phyloP scores from a whole-genome alignment of 768 basidiomycete genomes.

The Dacryopinax primogenitus region DNA sequence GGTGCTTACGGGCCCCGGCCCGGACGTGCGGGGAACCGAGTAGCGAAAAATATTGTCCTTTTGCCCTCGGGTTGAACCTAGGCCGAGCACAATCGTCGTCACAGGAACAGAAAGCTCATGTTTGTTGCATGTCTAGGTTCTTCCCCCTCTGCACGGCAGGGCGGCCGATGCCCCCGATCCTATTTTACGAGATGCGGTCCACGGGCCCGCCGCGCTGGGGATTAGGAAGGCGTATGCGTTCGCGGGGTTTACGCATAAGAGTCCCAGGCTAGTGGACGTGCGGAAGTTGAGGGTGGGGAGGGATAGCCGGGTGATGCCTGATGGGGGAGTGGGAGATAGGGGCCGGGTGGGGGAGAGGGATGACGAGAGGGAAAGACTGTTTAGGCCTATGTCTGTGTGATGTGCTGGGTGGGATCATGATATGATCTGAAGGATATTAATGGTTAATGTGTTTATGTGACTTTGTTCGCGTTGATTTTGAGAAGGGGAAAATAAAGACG shows the following conservation, averaged over 20 bases:
- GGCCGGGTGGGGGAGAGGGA: not conserved
- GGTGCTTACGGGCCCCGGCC: too few relatives aligned
- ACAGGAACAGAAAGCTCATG: not conserved
- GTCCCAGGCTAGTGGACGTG: slow-evolving; percentile 48
- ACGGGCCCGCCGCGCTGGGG: slow-evolving; percentile 76
- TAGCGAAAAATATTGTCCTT: too few relatives aligned
- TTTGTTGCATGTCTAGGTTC: slow-evolving; percentile 44
- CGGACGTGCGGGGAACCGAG: too few relatives aligned
- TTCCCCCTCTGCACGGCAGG: slow-evolving; percentile 77
- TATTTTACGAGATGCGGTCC: slow-evolving; percentile 66
- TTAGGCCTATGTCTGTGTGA: not conserved
- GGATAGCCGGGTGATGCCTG: not conserved
- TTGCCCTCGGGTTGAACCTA: not conserved
- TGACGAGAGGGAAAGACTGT: not conserved
- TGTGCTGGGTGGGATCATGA: not conserved
- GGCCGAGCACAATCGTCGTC: not conserved
- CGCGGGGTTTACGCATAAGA: slow-evolving; percentile 84
- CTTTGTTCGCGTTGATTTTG: not conserved
- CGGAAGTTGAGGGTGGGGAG: not conserved
- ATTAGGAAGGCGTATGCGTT: slow-evolving; percentile 86
- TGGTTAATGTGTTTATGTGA: not conserved
- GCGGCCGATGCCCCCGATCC: slow-evolving; percentile 77
- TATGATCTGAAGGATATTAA: not conserved
- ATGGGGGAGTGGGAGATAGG: not conserved
- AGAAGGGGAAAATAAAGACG: not conserved